These are phyloP conservation scores for Tausonia pullulans DNA, from an alignment of 1,284 basidiomycete genomes.

Conservation along the genomic window DNA sequence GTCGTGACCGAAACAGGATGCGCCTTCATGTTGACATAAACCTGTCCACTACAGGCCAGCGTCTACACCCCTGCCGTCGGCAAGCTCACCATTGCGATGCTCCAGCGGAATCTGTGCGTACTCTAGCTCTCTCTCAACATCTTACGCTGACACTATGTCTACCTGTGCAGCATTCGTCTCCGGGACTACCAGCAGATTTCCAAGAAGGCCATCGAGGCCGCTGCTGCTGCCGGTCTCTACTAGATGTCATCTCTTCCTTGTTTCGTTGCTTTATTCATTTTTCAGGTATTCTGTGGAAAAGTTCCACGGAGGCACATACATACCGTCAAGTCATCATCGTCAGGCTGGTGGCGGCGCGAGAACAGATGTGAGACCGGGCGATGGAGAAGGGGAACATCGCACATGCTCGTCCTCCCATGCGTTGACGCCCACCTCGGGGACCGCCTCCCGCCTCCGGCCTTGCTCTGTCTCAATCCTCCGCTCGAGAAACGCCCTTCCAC, in stretches of 20 bases:
- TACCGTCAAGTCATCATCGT: no score
- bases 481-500: no score
- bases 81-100: conserved; percentile 93
- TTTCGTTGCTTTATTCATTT: background rate
- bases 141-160: background rate
- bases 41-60: conserved; percentile 50
- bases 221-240: conserved; percentile 14
- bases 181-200: conserved; percentile 46
- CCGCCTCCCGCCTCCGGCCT: no score
- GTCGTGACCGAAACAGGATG: conserved; percentile 17
- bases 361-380: no score
- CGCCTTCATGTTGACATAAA: conserved; percentile 14
- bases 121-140: background rate
- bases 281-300: background rate
- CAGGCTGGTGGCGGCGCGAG: no score
- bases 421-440: no score
- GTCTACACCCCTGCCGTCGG: conserved; percentile 89
- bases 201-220: conserved; percentile 14
- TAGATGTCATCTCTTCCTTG: background rate
- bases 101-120: conserved; percentile 78
- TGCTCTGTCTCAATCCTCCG: no score
- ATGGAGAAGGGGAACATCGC: no score
- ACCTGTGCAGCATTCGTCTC: conserved; percentile 49
- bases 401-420: no score
- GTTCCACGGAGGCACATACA: no score